Base-by-base conservation (phyloP, 768 basidiomycete species). In the Lentinula edodes region DNA sequence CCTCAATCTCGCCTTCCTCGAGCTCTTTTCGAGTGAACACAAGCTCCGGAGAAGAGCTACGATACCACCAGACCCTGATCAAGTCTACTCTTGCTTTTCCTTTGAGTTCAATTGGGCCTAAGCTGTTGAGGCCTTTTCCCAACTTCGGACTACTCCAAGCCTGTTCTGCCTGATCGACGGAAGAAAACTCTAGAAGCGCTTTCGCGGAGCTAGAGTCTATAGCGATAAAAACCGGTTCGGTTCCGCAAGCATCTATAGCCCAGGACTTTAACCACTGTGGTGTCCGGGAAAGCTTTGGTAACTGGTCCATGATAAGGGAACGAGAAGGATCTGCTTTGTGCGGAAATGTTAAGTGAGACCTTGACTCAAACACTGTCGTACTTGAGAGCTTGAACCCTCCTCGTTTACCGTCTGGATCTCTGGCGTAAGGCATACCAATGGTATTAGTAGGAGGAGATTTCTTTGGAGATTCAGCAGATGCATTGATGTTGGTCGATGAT, bases 241-340 rank as follows among this genome's bases (percentile, higher is more conserved):
- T 67, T 0, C 70, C 73, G 52, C 74, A 77, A 5, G 75, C 78
- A 46, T 66, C 65, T 59, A 72, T 74, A 59, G 74, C 72, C 82
- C 84, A 85, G 18, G 64, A 66, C 43, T 73, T 72, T 38, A 81
- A 70, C 65, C 75, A 84, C 23, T 75, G 73, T 4, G 64, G 65
- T 5, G 72, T 76, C 50, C 83, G 79, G 64, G 77, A 74, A 3
- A 74, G 67, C 62, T 81, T 83, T 1, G 84, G 84, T 5, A 87
- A 70, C 57, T 79, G 78, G 63, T 85, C 83, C 71, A 87, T 78
- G 28, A 87, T 81, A 34, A 87, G 70, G 1, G 84, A 83, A 13
- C 81, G 75, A 2, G 78, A 72, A 5, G 79, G 79, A 63, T 80
- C 78, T 45, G 83, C 82, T 9, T 72, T 69, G 62, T 82, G 79